Evolutionary conservation across 768 basidiomycete species (phyloP), one percentile per base, ranked within the genome.

Genomic region (Phanerochaete carnosa): DNA sequence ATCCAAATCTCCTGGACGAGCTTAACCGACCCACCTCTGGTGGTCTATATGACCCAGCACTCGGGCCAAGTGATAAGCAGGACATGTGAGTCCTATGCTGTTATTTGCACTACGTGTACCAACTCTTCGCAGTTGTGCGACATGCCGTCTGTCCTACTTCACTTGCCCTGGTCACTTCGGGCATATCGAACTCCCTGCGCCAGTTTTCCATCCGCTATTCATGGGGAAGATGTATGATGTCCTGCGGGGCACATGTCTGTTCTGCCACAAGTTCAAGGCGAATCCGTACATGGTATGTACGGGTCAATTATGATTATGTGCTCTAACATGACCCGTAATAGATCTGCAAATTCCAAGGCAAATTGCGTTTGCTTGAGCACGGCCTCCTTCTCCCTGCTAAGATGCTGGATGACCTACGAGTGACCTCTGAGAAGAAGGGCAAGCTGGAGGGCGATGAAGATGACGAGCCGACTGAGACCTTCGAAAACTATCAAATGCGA

Each of bases 121-220:
- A 54, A 68, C 55, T 23, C 45, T 60, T 43, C 28, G 51, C 25
- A 99, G 96, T 61, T 99, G 97, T 73, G 80, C 90, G 64, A 97
- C 97, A 74, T 99, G 97, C 72, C 89, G 83, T 60, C 83, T 97
- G 68, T 92, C 87, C 50, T 96, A 94, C 70, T 98, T 89, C 77
- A 89, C 89, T 61, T 99, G 97, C 73, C 95, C 97, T 1, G 97
- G 97, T 19, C 97, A 99, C 74, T 99, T 90, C 75, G 97, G 97
- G 23, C 97, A 98, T 74, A 96, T 99, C 62, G 94, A 98, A 62
- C 83, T 99, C 6, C 95, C 96, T 22, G 84, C 90, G 19, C 95
- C 97, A 15, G 93, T 98, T 2, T 98, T 92, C 70, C 96, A 99
- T 69, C 97, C 97, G 0, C 77, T 99, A 39, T 99, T 98, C 75